Conservation (phyloP, 805 yeast genomes). For the Candida insectalens region DNA sequence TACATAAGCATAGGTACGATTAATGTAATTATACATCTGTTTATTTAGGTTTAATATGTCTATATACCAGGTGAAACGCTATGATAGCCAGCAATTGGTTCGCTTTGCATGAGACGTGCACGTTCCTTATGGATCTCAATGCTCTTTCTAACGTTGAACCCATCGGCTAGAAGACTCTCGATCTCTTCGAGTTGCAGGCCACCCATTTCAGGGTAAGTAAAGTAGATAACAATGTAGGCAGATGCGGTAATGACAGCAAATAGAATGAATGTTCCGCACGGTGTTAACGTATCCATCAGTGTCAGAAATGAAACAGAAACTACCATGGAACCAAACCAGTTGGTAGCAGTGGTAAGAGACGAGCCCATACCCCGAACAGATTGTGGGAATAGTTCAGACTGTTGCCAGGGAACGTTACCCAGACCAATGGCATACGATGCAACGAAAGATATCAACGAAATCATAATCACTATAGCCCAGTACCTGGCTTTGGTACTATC, state of each 20-base stretch:
- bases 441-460: constrained; percentile 40
- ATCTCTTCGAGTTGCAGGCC: constrained; percentile 46
- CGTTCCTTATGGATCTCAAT: constrained; percentile 16
- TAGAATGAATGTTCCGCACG: constrained; percentile 39
- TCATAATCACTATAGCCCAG: constrained; percentile 36
- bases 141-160: constrained; percentile 38
- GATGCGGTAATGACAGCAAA: constrained; percentile 36
- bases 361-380: constrained; percentile 44
- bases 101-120: too few species aligned
- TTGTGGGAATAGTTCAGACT: constrained; percentile 47
- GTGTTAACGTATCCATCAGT: constrained; percentile 41
- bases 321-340: constrained; percentile 46
- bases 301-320: constrained; percentile 44
- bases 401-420: constrained; percentile 53
- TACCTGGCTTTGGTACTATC: constrained; percentile 4
- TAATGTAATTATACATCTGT: background rate
- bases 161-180: constrained; percentile 31
- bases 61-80: too few species aligned
- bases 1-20: constrained; percentile 55
- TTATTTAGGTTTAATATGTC: background rate
- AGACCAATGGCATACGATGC: constrained; percentile 46
- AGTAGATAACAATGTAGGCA: constrained; percentile 34
- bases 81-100: too few species aligned
- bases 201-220: constrained; percentile 41
- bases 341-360: constrained; percentile 23